These are phyloP conservation scores for Cyberlindnera petersonii DNA, from an alignment of 805 yeast genomes.

Conservation along the genomic window DNA sequence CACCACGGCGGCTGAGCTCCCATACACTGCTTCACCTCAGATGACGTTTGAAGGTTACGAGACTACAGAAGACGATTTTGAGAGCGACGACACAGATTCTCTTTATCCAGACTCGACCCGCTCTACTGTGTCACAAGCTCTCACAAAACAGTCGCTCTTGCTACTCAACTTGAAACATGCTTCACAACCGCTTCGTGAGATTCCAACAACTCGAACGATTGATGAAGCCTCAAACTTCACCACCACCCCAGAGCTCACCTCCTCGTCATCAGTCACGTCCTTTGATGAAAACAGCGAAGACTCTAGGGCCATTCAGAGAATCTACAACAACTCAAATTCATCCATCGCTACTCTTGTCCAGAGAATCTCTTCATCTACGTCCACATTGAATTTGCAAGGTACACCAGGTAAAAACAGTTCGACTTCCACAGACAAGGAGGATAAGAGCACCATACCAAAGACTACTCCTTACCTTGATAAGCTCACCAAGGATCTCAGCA, in stretches of 20 bases:
- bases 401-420: neutral
- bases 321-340: conserved; percentile 20
- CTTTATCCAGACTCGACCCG: neutral
- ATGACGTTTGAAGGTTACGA: neutral
- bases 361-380: conserved; percentile 22
- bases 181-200: conserved; percentile 2
- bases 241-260: conserved; percentile 17
- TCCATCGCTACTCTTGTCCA: conserved; percentile 27
- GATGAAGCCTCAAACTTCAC: conserved; percentile 15
- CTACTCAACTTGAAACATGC: conserved; percentile 10
- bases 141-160: conserved; percentile 15
- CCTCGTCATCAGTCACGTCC: conserved; percentile 22
- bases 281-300: conserved; percentile 22
- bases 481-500: conserved; percentile 10
- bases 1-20: neutral
- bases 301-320: conserved; percentile 12
- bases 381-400: conserved; percentile 19
- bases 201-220: conserved; percentile 1
- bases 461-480: neutral
- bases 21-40: neutral
- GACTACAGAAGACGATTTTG: conserved; percentile 2
- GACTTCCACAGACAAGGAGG: neutral
- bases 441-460: neutral
- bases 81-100: conserved; percentile 4
- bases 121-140: conserved; percentile 1